Conservation (phyloP, 2,329 filamentous ascomycete species). For the Bipolaris victoriae region DNA sequence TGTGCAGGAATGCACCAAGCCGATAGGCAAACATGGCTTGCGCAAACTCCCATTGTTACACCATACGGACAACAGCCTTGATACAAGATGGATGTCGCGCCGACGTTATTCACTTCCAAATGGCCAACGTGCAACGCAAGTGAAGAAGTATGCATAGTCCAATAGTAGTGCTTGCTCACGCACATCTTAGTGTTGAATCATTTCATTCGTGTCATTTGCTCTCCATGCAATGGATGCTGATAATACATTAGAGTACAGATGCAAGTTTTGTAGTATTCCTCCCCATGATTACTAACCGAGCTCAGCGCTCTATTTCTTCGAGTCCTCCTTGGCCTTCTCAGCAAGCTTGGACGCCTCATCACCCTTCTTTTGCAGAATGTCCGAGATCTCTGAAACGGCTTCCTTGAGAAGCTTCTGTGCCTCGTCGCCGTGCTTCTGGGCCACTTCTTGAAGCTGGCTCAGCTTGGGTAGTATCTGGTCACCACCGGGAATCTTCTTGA, state of each 20-base stretch:
- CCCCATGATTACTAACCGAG: not conserved
- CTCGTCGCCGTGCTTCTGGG: conserved; percentile 71
- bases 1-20: too few species aligned
- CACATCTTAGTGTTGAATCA: not conserved
- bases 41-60: too few species aligned
- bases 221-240: conserved; percentile 3
- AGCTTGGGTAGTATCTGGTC: conserved; percentile 70
- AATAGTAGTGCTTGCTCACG: not conserved
- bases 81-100: too few species aligned
- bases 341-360: conserved; percentile 42
- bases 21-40: too few species aligned
- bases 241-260: conserved; percentile 19
- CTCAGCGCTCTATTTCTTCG: conserved; percentile 36
- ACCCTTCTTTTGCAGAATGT: conserved; percentile 45
- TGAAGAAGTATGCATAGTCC: not conserved
- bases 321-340: conserved; percentile 44
- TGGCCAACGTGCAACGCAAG: too few species aligned
- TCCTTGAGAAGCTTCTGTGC: conserved; percentile 73
- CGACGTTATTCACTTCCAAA: too few species aligned
- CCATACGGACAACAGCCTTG: too few species aligned
- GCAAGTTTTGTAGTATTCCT: conserved; percentile 2
- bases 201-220: not conserved
- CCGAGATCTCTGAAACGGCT: conserved; percentile 50
- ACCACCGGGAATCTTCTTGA: conserved; percentile 69
- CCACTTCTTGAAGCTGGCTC: conserved; percentile 67